Evolutionary conservation across 441 rosid species (phyloP).

Genomic region (Erysimum cheiri): DNA sequence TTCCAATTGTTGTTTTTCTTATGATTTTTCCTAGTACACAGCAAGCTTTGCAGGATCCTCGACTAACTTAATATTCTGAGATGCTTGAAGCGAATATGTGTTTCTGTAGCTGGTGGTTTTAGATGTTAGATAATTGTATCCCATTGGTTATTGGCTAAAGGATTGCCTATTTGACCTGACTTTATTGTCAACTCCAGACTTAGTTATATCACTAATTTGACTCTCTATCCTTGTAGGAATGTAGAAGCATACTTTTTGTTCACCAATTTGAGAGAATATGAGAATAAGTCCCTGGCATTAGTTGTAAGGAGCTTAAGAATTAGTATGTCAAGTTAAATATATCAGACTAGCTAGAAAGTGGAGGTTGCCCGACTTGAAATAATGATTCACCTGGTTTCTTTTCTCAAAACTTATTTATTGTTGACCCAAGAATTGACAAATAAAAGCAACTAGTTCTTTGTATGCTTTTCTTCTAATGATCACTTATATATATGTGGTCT

Average conservation of each 20-base stretch:
- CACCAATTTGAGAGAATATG: background rate
- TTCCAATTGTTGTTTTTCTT: constrained; percentile 9
- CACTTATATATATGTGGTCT: constrained; percentile 26
- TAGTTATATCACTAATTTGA: constrained; percentile 7
- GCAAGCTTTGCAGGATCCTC: constrained; percentile 24
- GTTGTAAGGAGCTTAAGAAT: constrained; percentile 18
- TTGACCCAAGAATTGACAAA: constrained; percentile 21
- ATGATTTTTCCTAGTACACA: background rate
- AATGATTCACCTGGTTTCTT: constrained; percentile 4
- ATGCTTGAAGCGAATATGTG: constrained; percentile 15
- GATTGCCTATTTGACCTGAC: constrained; percentile 12
- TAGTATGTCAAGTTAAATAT: constrained; percentile 12
- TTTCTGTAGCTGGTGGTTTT: constrained; percentile 23
- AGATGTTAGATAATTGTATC: constrained; percentile 26
- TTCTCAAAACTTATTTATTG: background rate
- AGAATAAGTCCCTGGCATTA: background rate
- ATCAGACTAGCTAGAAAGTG: background rate
- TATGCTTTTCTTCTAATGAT: constrained; percentile 6
- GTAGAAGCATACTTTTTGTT: constrained; percentile 1
- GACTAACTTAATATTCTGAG: constrained; percentile 2
- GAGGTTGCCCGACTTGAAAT: constrained; percentile 5
- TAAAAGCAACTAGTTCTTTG: constrained; percentile 19
- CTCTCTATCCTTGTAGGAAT: background rate
- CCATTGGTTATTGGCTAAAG: constrained; percentile 1
- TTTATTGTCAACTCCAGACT: constrained; percentile 9